Evolutionary conservation across 768 basidiomycete genomes (phyloP), one percentile per base, ranked within the genome.

Genomic region (Boletus tylopilopsis): DNA sequence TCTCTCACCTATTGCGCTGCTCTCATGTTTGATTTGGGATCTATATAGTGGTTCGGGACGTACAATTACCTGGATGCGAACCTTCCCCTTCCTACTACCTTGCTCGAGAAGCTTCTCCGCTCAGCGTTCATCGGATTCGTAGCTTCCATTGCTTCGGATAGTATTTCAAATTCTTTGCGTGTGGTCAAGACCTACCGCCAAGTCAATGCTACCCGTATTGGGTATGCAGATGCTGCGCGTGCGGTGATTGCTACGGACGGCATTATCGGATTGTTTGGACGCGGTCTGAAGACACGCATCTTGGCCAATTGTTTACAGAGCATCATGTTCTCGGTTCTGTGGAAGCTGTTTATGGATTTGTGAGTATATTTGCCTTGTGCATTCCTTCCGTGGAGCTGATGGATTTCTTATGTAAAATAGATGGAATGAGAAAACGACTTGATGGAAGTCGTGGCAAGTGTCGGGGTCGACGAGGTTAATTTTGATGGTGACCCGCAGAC

Each of bases 171-270:
- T 71, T 91, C 87, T 6, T 73, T 98, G 2, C 81, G 92, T 18
- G 94, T 98, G 3, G 71, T 98, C 63, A 98, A 97, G 77, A 97
- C 95, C 0, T 97, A 96, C 69, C 75, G 94, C 15, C 95, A 98
- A 66, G 92, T 94, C 27, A 82, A 93, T 62, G 84, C 87, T 52
- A 81, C 80, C 5, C 78, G 81, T 25, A 85, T 98, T 15, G 80
- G 85, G 1, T 98, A 97, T 64, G 48, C 75, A 5, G 80, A 84
- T 44, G 90, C 92, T 1, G 93, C 90, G 0, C 77, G 77, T 41
- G 82, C 80, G 6, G 87, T 98, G 40, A 72, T 96, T 32, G 77
- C 77, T 1, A 68, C 71, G 0, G 94, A 96, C 56, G 94, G 94
- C 11, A 47, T 84, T n/a, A 61, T 64, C 19, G 94, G 92, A 6